phyloP scores from a whole-genome alignment of 148 eudicot species.

The Euryodendron excelsum region DNA sequence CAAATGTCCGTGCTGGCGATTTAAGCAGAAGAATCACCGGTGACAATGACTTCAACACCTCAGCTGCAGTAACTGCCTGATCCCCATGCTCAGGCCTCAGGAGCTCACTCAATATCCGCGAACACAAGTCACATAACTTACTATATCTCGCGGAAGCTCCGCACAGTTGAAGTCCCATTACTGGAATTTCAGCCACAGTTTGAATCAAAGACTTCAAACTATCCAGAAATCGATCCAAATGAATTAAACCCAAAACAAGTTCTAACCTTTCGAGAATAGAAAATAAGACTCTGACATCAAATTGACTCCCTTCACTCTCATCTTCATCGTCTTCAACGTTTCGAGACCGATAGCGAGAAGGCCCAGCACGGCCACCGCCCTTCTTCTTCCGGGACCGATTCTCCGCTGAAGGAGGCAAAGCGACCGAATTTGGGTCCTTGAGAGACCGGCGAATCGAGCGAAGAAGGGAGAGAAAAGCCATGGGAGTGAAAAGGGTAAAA shows the following conservation, averaged over 20 bases:
- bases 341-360: conserved; percentile 15
- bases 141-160: conserved; percentile 43
- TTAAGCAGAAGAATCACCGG: conserved; percentile 57
- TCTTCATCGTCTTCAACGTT: conserved; percentile 18
- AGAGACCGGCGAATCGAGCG: conserved; percentile 56
- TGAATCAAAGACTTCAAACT: conserved; percentile 74
- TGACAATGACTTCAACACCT: conserved; percentile 62
- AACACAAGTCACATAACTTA: conserved; percentile 58
- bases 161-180: conserved; percentile 49
- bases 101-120: conserved; percentile 44
- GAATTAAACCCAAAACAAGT: conserved; percentile 60
- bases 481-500: conserved; percentile 72
- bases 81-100: conserved; percentile 81
- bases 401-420: conserved; percentile 18
- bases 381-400: conserved; percentile 28
- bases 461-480: conserved; percentile 70
- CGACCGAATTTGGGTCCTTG: conserved; percentile 32
- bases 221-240: conserved; percentile 87
- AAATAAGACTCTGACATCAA: conserved; percentile 57
- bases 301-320: conserved; percentile 34
- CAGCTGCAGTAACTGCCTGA: conserved; percentile 48
- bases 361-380: conserved; percentile 29
- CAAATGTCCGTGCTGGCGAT: conserved; percentile 58
- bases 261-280: conserved; percentile 57
- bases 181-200: conserved; percentile 62